A percentile compares a stretch with the other conserved stretches of the same genome.
phyloP scores from a whole-genome alignment of 306 rosid genomes.

The Sophora flavescens region DNA sequence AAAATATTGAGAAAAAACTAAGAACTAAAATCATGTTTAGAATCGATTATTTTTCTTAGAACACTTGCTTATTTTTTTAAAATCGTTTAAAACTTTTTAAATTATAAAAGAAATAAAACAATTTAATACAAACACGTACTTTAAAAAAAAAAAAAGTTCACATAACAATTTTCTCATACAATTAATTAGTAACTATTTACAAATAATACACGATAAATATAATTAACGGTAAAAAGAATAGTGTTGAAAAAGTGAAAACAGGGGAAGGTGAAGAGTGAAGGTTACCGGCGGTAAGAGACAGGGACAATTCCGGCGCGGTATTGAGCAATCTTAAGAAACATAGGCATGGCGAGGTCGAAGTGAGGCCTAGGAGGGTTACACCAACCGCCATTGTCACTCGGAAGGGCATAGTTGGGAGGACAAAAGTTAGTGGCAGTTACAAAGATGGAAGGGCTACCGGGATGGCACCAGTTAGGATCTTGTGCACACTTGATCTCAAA shows the following conservation, averaged over 20 bases:
- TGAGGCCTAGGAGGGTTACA: constrained; percentile 91
- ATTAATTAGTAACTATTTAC: no score
- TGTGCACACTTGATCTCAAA: constrained; percentile 72
- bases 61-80: no score
- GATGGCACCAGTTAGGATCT: constrained; percentile 80
- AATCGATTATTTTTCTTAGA: no score
- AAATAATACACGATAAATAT: no score
- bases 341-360: constrained; percentile 91
- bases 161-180: no score
- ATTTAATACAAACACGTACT: no score
- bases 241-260: not conserved
- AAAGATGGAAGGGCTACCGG: constrained; percentile 79
- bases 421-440: constrained; percentile 87
- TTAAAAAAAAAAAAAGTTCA: no score
- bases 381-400: constrained; percentile 90
- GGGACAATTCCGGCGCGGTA: constrained; percentile 94
- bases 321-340: constrained; percentile 84
- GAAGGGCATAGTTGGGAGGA: constrained; percentile 76
- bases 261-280: not conserved
- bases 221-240: no score
- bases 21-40: no score
- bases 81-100: no score
- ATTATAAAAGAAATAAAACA: no score
- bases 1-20: no score
- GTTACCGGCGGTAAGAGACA: constrained; percentile 77